Base-by-base conservation (phyloP, 805 yeast species). In the Blastobotrys chiropterorum region DNA sequence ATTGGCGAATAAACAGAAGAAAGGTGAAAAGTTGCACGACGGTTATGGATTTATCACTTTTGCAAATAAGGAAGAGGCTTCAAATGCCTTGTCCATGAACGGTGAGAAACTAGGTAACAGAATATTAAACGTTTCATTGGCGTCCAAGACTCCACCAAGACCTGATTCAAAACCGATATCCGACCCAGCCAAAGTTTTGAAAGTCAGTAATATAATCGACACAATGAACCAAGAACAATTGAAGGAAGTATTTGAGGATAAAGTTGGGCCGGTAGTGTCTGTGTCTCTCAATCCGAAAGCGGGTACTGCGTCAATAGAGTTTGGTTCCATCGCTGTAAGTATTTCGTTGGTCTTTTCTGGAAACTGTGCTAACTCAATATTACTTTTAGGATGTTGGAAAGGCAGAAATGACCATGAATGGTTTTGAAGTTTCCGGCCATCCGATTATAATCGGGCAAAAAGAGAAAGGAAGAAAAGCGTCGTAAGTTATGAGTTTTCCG, bases 31-130 rank as follows among this genome's bases (percentile, higher is more conserved):
- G 5, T 56, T 61, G 14, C 76, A 82, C 60, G 80, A 79, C 45
- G 90, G 92, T 0, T 82, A 75, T 63, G 95, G 84, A 0, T 85
- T 86, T 61, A 67, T 86, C 0, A 70, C 78, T 0, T 85, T 80
- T 58, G 52, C 60, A 1, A 65, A 66, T 0, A 62, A 65, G 6
- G 73, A 70, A 1, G 75, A 72, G 2, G 86, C 89, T 0, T 60
- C 66, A 0, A 62, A 62, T 2, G 81, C 88, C 0, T 56, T 82
- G 11, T 61, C 63, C 7, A 55, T 74, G 46, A 71, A 81, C 55
- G 70, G 72, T 6, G 57, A 67, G 0, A 64, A 67, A 2, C 54
- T 84, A 1, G 72, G 72, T 40, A 82, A 76, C 0, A 65, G 86
- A 43, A 64, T 59, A 0, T 68, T 86, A 1, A 68, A 68, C 11